Conservation (phyloP, 2,329 filamentous ascomycete species). For the Pyricularia grisea region DNA sequence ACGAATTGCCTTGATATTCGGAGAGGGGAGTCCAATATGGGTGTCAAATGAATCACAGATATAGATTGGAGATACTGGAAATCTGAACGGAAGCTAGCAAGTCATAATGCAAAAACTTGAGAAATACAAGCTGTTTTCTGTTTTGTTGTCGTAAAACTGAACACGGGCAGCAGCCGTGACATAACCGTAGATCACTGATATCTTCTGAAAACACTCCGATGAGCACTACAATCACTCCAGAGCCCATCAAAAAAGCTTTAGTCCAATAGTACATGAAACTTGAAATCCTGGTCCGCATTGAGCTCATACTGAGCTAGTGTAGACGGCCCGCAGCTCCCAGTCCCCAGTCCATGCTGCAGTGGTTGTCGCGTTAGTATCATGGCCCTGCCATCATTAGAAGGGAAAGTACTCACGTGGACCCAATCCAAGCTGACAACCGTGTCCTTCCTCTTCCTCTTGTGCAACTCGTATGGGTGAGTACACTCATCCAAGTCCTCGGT, state of each 20-base stretch:
- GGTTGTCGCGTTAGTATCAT: background rate
- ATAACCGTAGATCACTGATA: background rate
- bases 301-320: constrained; percentile 39
- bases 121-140: background rate
- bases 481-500: constrained; percentile 42
- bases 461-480: constrained; percentile 52
- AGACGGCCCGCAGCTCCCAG: constrained; percentile 51
- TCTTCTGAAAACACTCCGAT: background rate
- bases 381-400: background rate
- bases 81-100: background rate
- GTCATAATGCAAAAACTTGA: background rate
- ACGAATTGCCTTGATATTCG: background rate
- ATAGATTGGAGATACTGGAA: background rate
- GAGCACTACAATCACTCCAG: background rate
- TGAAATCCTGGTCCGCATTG: constrained; percentile 28
- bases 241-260: constrained; percentile 13
- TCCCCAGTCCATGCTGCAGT: constrained; percentile 53
- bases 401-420: constrained; percentile 12
- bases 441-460: constrained; percentile 35
- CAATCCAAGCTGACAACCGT: constrained; percentile 50
- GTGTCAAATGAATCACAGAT: background rate
- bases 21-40: background rate
- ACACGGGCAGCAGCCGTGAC: background rate
- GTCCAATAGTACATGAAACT: constrained; percentile 34
- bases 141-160: background rate